Evolutionary conservation across 495 filamentous ascomycete genomes (phyloP).

Genomic region (Daldinia bambusicola): DNA sequence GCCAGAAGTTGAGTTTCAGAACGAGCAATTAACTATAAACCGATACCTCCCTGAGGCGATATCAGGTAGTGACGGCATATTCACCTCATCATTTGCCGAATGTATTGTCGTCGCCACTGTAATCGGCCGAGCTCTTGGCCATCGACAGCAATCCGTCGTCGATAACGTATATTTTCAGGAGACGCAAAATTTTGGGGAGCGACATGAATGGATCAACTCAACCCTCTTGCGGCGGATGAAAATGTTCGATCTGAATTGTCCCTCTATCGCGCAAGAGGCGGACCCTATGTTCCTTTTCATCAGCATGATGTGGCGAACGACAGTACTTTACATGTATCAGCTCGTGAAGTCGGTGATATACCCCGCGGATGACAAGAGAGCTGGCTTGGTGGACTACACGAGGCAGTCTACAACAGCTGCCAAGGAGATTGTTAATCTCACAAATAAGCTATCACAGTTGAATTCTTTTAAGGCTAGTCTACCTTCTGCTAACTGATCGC

Average conservation of each 20-base stretch:
- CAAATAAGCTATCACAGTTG: conserved; percentile 55
- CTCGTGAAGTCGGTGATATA: conserved; percentile 42
- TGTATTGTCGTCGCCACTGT: conserved; percentile 60
- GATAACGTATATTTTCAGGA: conserved; percentile 41
- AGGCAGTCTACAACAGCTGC: conserved; percentile 53
- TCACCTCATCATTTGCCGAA: conserved; percentile 58
- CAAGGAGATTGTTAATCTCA: conserved; percentile 55
- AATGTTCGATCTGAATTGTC: conserved; percentile 47
- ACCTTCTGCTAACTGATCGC: neutral
- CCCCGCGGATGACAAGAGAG: conserved; percentile 41
- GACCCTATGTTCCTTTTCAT: conserved; percentile 61
- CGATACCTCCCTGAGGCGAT: conserved; percentile 59
- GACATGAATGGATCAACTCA: conserved; percentile 61
- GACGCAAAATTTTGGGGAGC: conserved; percentile 56
- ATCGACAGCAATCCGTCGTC: conserved; percentile 51
- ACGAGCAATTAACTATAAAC: conserved; percentile 55
- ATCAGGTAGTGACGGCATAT: conserved; percentile 37
- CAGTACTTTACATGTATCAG: conserved; percentile 56
- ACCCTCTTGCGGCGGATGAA: conserved; percentile 54
- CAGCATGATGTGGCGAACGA: conserved; percentile 59
- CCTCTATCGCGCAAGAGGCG: conserved; percentile 48
- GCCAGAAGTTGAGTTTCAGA: conserved; percentile 62
- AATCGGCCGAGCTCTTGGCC: conserved; percentile 58
- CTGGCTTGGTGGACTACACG: conserved; percentile 46
- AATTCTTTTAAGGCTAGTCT: conserved; percentile 57